phyloP scores from a whole-genome alignment of 2,329 filamentous ascomycete species.

The Neofusicoccum sp. region DNA sequence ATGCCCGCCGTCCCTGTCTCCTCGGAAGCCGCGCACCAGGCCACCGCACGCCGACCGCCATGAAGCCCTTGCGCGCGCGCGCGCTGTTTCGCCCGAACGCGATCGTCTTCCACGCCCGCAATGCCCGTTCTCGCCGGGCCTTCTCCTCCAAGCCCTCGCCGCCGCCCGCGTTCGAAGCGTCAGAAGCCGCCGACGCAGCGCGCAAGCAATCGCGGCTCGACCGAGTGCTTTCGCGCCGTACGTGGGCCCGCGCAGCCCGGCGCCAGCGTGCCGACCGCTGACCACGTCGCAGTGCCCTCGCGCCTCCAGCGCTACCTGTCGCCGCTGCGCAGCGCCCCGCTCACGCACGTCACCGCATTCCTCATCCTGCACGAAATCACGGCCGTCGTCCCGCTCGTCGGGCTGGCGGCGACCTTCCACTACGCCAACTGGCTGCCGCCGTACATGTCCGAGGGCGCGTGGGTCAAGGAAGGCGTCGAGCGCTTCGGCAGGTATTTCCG shows the following conservation, averaged over 20 bases:
- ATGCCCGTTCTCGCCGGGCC: background rate
- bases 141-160: background rate
- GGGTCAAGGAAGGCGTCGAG: conserved; percentile 62
- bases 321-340: conserved; percentile 70
- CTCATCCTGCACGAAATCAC: conserved; percentile 90
- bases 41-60: background rate
- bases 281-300: conserved; percentile 45
- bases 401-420: conserved; percentile 75
- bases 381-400: conserved; percentile 75
- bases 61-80: background rate
- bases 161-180: background rate
- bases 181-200: background rate
- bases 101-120: background rate
- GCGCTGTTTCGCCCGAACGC: background rate
- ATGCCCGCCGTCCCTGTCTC: background rate
- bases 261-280: background rate
- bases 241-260: background rate
- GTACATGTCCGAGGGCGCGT: conserved; percentile 51
- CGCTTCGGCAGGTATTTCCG: conserved; percentile 75
- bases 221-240: conserved; percentile 13
- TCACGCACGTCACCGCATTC: conserved; percentile 82
- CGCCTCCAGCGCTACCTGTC: conserved; percentile 68
- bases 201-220: conserved; percentile 17
- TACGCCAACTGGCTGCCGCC: conserved; percentile 72
- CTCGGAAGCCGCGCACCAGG: no score